Percentiles rank a stretch among this genome's conserved stretches.
These are phyloP conservation scores for Tylopilus sp. DNA, from an alignment of 768 basidiomycete genomes.

Conservation along the genomic window DNA sequence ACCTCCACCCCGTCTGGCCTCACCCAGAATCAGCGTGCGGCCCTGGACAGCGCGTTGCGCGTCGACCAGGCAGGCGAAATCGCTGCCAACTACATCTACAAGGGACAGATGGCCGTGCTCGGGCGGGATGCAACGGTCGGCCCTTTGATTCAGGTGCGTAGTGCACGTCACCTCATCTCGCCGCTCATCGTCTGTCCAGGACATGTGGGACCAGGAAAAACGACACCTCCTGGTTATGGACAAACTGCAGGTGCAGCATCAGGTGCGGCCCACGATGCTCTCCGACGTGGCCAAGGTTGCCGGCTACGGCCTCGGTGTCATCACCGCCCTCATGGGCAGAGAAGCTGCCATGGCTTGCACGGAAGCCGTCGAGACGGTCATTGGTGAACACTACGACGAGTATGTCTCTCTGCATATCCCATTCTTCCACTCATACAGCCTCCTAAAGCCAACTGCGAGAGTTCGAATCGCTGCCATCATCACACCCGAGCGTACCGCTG, in stretches of 20 bases:
- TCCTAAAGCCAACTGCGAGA: conserved; percentile 72
- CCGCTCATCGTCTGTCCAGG: conserved; percentile 43
- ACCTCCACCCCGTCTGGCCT: conserved; percentile 56
- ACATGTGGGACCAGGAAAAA: conserved; percentile 97
- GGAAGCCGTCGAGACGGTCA: conserved; percentile 96
- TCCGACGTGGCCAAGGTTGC: conserved; percentile 82
- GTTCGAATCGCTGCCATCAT: conserved; percentile 55
- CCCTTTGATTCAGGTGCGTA: conserved; percentile 70
- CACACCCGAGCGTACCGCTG: conserved; percentile 77
- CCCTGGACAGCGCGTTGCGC: conserved; percentile 67
- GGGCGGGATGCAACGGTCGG: conserved; percentile 53
- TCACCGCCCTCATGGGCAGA: conserved; percentile 83
- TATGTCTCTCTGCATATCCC: conserved; percentile 40
- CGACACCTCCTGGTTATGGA: conserved; percentile 88
- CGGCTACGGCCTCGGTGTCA: conserved; percentile 83
- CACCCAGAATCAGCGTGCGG: conserved; percentile 43
- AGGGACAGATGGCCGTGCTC: conserved; percentile 78
- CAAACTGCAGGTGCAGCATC: conserved; percentile 79
- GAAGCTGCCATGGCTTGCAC: conserved; percentile 99
- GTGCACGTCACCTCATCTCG: background rate
- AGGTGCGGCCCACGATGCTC: conserved; percentile 77
- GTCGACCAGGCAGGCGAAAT: conserved; percentile 96
- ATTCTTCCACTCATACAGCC: conserved; percentile 4
- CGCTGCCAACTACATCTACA: conserved; percentile 95
- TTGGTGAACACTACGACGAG: conserved; percentile 99